Percentiles rank a stretch among this genome's conserved stretches.
Conservation (phyloP, 441 rosid genomes). For the Adansonia madagascariensis region DNA sequence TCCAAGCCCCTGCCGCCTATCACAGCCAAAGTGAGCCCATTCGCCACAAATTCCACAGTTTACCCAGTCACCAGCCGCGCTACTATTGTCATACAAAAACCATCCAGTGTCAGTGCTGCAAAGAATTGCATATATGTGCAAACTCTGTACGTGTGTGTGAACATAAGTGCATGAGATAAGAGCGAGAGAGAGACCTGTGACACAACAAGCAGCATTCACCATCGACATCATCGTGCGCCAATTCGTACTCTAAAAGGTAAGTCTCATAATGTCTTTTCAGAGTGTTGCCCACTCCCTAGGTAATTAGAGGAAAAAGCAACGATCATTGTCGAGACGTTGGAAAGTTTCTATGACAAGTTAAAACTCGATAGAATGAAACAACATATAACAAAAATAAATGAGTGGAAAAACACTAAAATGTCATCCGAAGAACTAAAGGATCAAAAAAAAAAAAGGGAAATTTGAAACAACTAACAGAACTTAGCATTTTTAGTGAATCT, state of each 20-base stretch:
- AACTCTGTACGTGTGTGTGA: not conserved
- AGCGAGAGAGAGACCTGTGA: conserved; percentile 63
- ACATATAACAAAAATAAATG: not conserved
- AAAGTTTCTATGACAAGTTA: not conserved
- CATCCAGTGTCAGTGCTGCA: conserved; percentile 21
- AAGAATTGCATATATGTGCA: not conserved
- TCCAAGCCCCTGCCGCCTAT: conserved; percentile 95
- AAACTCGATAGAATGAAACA: not conserved
- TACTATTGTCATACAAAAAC: conserved; percentile 57
- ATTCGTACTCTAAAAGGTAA: conserved; percentile 89
- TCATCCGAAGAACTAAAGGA: not conserved
- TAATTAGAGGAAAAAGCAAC: conserved; percentile 22
- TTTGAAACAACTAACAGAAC: not conserved
- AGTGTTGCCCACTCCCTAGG: conserved; percentile 96
- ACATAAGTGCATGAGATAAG: not conserved
- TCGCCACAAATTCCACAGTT: conserved; percentile 97
- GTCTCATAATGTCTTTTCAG: conserved; percentile 97
- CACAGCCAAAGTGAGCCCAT: conserved; percentile 99
- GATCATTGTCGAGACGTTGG: conserved; percentile 5
- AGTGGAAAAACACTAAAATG: not conserved
- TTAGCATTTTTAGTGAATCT: not conserved
- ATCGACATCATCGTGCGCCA: conserved; percentile 98
- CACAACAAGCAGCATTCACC: conserved; percentile 99
- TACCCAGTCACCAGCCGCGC: conserved; percentile 99
- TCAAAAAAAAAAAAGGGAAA: not conserved